Evolutionary conservation across 2,329 filamentous ascomycete species (phyloP).

Genomic region (Alternaria brassicae): DNA sequence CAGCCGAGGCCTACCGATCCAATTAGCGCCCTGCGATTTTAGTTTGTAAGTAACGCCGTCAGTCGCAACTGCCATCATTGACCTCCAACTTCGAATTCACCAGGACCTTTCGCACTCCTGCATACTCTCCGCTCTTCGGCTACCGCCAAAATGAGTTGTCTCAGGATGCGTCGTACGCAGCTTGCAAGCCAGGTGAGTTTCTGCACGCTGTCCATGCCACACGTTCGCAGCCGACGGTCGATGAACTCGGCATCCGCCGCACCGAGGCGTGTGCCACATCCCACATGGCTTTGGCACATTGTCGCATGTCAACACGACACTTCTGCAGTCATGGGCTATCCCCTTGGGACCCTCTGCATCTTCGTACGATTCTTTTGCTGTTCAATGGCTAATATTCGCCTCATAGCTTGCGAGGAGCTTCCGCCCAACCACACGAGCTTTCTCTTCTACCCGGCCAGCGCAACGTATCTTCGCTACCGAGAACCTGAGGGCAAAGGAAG

Average conservation of each 20-base stretch:
- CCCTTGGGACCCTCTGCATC: neutral
- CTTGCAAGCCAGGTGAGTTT: slow-evolving; percentile 49
- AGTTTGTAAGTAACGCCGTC: slow-evolving; percentile 27
- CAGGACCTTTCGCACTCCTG: slow-evolving; percentile 26
- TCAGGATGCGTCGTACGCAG: slow-evolving; percentile 50
- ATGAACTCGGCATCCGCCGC: slow-evolving; percentile 33
- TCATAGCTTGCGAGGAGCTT: slow-evolving; percentile 68
- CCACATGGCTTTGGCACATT: slow-evolving; percentile 21
- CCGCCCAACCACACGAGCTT: slow-evolving; percentile 73
- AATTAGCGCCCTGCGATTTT: slow-evolving; percentile 33
- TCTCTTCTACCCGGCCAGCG: slow-evolving; percentile 84
- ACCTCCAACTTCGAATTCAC: slow-evolving; percentile 34
- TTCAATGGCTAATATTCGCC: slow-evolving; percentile 41
- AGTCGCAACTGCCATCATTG: slow-evolving; percentile 32
- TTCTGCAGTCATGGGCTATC: neutral
- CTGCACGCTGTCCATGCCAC: slow-evolving; percentile 19
- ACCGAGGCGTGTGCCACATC: slow-evolving; percentile 36
- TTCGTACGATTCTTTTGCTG: neutral
- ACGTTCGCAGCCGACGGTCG: slow-evolving; percentile 17
- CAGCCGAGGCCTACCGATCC: slow-evolving; percentile 40
- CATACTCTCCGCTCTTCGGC: slow-evolving; percentile 38
- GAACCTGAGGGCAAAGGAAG: slow-evolving; percentile 91
- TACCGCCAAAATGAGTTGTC: slow-evolving; percentile 49
- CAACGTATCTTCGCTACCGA: slow-evolving; percentile 86
- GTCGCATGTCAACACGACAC: slow-evolving; percentile 7